Evolutionary conservation across 176 grass and related monocot genomes (phyloP), one percentile per base, ranked within the genome.

Genomic region (Carex cristatella): DNA sequence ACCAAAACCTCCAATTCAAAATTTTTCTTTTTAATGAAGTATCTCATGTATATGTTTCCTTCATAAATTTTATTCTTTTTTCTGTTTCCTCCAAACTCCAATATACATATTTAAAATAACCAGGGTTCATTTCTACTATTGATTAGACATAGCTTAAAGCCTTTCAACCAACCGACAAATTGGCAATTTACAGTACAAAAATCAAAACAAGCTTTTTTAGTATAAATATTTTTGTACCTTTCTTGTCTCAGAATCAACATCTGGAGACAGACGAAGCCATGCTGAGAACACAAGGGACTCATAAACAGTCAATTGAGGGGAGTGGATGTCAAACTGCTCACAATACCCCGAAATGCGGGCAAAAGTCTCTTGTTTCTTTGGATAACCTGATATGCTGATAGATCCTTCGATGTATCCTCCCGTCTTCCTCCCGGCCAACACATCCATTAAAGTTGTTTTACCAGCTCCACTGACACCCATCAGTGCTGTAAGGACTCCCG

Each of bases 381-480:
- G 91, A 42, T 98, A 98, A 40, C 96, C 95, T 44, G 96, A 95
- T 81, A 98, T 94, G 38, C 32, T 88, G 49, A 95, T 98, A 40
- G 85, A 79, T 87, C 96, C 96, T 59, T 94, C 88, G 11, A 95
- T 94, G 69, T 94, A 95, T 51, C 96, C 93, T 15, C 96, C 87
- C 0, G 93, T 95, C 86, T 98, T 98, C 85, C 96, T 98, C 37
- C 96, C 96, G 12, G 96, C 96, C 71, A 98, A 85, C 32, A 95
- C 96, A 87, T 98, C 96, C 96, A 98, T 95, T 65, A 98, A 80
- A 40, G 93, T 95, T 53, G 96, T 98, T 83, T 98, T 98, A 0
- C 93, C 96, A 2, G 96, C 96, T 2, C 96, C 96, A 91, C 96
- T 98, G 14, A 98, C 93, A 7, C 93, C 96, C 96, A 98, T 98